Evolutionary conservation across 2,329 filamentous ascomycete genomes (phyloP), one percentile per base, ranked within the genome.

Genomic region (Pleomassaria siparia): DNA sequence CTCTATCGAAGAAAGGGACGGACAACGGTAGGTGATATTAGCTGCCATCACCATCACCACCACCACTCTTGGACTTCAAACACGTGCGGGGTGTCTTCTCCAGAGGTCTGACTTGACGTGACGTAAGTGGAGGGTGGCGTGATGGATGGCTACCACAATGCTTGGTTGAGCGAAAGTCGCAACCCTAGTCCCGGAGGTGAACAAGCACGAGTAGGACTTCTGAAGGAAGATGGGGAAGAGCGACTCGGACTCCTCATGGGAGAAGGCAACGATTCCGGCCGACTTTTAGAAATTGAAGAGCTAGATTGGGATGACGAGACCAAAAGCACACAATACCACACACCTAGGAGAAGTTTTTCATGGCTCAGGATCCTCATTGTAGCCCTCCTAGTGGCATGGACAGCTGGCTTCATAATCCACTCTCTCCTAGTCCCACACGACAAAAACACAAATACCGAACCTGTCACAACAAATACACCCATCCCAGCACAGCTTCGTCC

Each of bases 221-320:
- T 30, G 5, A 7, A 21, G 37, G 39, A 49, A 41, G 48, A 50
- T 30, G 36, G 46, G 16, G 60, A 64, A 22, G 58, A 63, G 48
- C 51, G 54, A 5, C 30, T 56, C n/a, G 60, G 62, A 7, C 50
- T 66, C 12, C 44, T 63, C 3, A 28, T 41, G 20, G 40, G 43
- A 44, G 50, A 49, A 10, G 48, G 48, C n/a, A 50, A 47, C 28
- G 26, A 49, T 9, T 24, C 30, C 11, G 44, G 43, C 24, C 7
- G 46, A 13, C 36, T 45, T 4, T 51, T 49, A 30, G 50, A 49
- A 29, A 37, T 47, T 13, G 37, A 58, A 47, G 50, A 60, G 36
- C 29, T 51, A 24, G 50, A 43, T 12, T 51, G 46, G 51, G 42
- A 54, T 4, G 24, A 45, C 4, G 40, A 43, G 8, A 13, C 13